A percentile compares a stretch with the other conserved stretches of the same genome.
phyloP scores from a whole-genome alignment of 2,329 filamentous ascomycete genomes.

The Diaporthe ampelina region DNA sequence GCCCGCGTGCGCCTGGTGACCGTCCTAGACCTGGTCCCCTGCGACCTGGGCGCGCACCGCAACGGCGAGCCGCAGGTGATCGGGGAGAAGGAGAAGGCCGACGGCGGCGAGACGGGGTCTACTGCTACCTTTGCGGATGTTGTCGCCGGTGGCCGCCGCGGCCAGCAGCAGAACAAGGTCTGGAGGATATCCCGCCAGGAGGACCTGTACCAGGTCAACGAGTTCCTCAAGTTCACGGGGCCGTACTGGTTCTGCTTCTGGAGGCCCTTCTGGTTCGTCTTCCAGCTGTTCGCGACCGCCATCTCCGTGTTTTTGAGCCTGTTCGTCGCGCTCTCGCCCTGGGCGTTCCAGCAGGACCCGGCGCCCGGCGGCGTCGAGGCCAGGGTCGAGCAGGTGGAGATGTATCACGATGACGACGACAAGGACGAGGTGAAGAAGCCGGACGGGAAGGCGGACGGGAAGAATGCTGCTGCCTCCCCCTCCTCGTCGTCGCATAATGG shows the following conservation, averaged over 20 bases:
- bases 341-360: constrained; percentile 35
- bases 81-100: constrained; percentile 35
- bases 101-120: constrained; percentile 42
- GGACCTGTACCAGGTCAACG: constrained; percentile 84
- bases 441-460: too few relatives aligned
- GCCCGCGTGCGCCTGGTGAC: constrained; percentile 77
- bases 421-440: too few relatives aligned
- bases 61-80: constrained; percentile 39
- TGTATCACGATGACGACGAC: background rate
- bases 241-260: constrained; percentile 59
- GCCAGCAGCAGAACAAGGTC: constrained; percentile 43
- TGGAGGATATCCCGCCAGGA: constrained; percentile 74
- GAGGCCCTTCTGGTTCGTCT: constrained; percentile 62
- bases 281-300: constrained; percentile 75
- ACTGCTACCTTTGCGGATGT: too few relatives aligned
- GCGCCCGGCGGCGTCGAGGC: constrained; percentile 34
- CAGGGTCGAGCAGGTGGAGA: constrained; percentile 28
- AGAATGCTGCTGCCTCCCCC: too few relatives aligned
- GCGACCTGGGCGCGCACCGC: constrained; percentile 46
- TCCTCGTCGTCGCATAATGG: background rate
- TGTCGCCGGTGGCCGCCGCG: background rate
- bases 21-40: constrained; percentile 70
- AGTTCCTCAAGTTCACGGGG: constrained; percentile 80
- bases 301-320: constrained; percentile 67
- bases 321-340: constrained; percentile 38